Percentiles rank a stretch among this genome's conserved stretches.
Conservation (phyloP, 2,329 filamentous ascomycete genomes). For the Claviceps fusiformis region DNA sequence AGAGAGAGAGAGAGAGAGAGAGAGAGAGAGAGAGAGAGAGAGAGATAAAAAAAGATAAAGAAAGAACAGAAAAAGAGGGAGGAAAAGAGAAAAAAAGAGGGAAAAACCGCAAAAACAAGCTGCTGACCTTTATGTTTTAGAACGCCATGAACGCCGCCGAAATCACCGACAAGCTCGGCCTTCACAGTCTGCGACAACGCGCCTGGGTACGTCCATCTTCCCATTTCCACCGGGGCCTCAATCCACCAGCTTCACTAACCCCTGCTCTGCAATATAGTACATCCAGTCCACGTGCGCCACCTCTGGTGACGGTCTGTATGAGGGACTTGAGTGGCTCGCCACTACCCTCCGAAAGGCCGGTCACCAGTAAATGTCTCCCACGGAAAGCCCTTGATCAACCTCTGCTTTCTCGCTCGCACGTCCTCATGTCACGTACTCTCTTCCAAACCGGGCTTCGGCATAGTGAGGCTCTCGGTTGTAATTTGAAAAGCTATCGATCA, state of each 20-base stretch:
- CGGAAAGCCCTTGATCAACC: slow-evolving; percentile 21
- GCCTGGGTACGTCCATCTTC: slow-evolving; percentile 67
- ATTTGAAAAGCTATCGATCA: slow-evolving; percentile 40
- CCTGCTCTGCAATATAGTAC: slow-evolving; percentile 45
- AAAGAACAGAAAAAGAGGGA: background rate
- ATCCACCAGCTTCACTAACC: slow-evolving; percentile 4
- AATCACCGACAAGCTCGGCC: slow-evolving; percentile 99
- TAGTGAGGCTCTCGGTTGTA: slow-evolving; percentile 43
- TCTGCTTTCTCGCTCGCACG: slow-evolving; percentile 22
- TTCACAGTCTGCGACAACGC: slow-evolving; percentile 96
- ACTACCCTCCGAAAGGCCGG: slow-evolving; percentile 67
- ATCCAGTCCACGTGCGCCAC: slow-evolving; percentile 99
- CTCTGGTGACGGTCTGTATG: slow-evolving; percentile 97
- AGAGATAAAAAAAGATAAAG: too few relatives aligned
- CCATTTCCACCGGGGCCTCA: background rate
- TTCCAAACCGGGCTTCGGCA: slow-evolving; percentile 25
- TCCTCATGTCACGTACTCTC: slow-evolving; percentile 26
- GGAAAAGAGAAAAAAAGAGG: too few relatives aligned
- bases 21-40: background rate
- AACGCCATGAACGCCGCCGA: slow-evolving; percentile 99
- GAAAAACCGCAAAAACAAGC: background rate
- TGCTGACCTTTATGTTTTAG: slow-evolving; percentile 30
- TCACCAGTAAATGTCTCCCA: slow-evolving; percentile 42
- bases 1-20: too few relatives aligned
- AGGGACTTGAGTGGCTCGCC: slow-evolving; percentile 91